A percentile compares a stretch with the other conserved stretches of the same genome.
phyloP scores from a whole-genome alignment of 2,329 filamentous ascomycete genomes.

The Ophiostoma sp. region DNA sequence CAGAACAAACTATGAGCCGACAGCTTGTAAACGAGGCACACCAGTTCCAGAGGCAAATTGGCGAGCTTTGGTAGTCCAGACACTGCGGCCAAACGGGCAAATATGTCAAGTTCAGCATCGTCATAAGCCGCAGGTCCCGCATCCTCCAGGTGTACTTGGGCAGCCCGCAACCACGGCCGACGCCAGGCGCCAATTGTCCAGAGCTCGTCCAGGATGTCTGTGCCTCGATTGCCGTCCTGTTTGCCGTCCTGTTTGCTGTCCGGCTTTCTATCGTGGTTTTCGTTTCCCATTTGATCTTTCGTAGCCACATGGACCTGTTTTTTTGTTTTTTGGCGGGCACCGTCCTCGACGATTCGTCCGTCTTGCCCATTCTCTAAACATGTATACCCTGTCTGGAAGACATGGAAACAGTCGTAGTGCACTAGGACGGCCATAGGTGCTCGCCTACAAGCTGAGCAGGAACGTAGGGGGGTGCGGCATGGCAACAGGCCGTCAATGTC shows the following conservation, averaged over 20 bases:
- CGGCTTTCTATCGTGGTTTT: too few relatives aligned
- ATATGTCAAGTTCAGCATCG: constrained; percentile 1
- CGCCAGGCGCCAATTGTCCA: constrained; percentile 1
- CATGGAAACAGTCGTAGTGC: constrained; percentile 15
- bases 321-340: neutral
- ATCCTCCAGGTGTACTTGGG: neutral
- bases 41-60: constrained; percentile 13
- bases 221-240: constrained; percentile 7
- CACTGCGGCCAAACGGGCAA: neutral
- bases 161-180: neutral
- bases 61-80: neutral
- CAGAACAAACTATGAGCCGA: constrained; percentile 17
- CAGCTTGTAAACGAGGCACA: constrained; percentile 12
- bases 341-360: constrained; percentile 11
- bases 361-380: neutral
- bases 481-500: neutral
- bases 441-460: neutral
- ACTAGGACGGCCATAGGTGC: constrained; percentile 5
- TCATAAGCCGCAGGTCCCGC: neutral
- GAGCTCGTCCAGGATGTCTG: constrained; percentile 12
- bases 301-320: neutral
- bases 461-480: neutral
- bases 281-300: neutral
- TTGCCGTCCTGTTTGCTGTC: too few relatives aligned
- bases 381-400: constrained; percentile 5